Evolutionary conservation across 1,284 basidiomycete species (phyloP), one percentile per base, ranked within the genome.

Genomic region (Sporisorium scitamineum): DNA sequence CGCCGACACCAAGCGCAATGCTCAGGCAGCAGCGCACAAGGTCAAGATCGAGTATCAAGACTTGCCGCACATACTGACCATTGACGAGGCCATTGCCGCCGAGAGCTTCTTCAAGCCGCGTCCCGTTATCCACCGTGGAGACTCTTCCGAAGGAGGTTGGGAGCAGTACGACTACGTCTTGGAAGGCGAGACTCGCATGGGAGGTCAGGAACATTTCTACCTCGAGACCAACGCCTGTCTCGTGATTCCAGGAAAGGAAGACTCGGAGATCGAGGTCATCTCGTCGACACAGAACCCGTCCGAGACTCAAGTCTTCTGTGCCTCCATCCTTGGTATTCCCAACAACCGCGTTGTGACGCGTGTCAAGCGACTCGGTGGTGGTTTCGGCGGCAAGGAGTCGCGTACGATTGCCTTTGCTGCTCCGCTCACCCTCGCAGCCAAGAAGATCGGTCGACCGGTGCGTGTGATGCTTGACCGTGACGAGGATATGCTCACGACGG

Each of bases 11-110:
- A 86, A 86, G 67, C 68, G 81, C n/a, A 70, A 79, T n/a, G 86
- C 86, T 5, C 80, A 85, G 60, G 80, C 78, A 26, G 86, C 84
- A 1, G 86, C 84, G 1, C 54, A 79, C 55, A 73, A 75, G 51
- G 85, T 86, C 68, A 77, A 76, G 48, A 67, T 86, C 56, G 80
- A 84, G 55, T 86, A 86, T 58, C 80, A 86, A 48, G 83, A 85
- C 18, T 50, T 86, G 47, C 84, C 85, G 13, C 78, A 78, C 52
- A 70, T 86, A 31, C 68, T 86, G 8, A 85, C 85, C 5, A 85
- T 86, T 53, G 86, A 86, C 56, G 81, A 86, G 45, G 84, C 83
- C 41, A 81, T 83, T 29, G 78, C 64, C 14, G 68, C 67, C 2
- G 32, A 77, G 32, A 82, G 76, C 73, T 85, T 72, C 65, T 80